Conservation (phyloP, 1,139 yeast species). For the Pneumocystis carinii region DNA sequence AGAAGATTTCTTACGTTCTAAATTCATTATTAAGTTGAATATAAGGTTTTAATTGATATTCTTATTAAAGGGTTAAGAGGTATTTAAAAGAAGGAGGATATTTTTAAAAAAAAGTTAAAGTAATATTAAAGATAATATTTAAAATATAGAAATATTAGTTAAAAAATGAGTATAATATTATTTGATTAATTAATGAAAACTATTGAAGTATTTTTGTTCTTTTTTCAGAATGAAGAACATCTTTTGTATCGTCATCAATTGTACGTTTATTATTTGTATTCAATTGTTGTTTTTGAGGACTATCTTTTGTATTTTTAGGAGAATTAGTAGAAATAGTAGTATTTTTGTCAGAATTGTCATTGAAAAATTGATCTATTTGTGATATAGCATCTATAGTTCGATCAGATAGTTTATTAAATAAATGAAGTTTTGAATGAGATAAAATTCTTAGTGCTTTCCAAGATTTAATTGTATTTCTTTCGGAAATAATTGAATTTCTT, state of each 20-base stretch:
- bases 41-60: too few relatives aligned
- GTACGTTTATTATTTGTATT: not conserved
- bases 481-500: not conserved
- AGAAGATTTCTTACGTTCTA: not conserved
- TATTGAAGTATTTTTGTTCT: not conserved
- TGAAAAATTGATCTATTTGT: not conserved
- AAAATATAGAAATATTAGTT: too few relatives aligned
- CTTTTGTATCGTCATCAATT: not conserved
- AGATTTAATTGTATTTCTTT: not conserved
- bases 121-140: too few relatives aligned
- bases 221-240: not conserved
- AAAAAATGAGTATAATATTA: not conserved
- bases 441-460: not conserved
- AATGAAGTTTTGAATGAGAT: not conserved
- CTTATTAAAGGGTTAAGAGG: too few relatives aligned
- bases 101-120: too few relatives aligned
- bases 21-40: not conserved
- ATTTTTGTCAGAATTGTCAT: not conserved
- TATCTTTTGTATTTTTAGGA: not conserved
- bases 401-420: not conserved
- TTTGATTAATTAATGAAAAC: not conserved
- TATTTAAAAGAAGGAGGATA: too few relatives aligned
- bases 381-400: not conserved
- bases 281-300: not conserved
- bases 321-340: not conserved